These are phyloP conservation scores for Blakeslea trispora DNA, from an alignment of 371 early-diverging fungal species.

Conservation along the genomic window DNA sequence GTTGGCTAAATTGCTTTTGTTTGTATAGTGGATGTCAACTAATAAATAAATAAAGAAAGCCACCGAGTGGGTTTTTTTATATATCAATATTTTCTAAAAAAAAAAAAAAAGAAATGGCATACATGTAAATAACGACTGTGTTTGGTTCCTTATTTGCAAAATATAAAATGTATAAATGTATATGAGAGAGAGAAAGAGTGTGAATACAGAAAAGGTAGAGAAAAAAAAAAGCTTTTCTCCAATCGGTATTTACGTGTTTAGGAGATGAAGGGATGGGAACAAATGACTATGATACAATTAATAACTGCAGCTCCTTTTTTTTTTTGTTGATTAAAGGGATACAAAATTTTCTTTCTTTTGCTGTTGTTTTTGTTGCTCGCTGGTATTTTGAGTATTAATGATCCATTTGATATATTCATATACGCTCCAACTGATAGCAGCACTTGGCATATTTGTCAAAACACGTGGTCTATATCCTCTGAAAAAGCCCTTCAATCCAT, in stretches of 20 bases:
- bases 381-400: slow-evolving; percentile 22
- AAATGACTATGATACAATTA: slow-evolving; percentile 7
- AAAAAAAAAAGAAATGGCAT: not conserved
- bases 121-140: too few species aligned
- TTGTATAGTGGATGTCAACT: slow-evolving; percentile 19
- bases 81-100: not conserved
- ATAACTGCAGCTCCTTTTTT: not conserved
- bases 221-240: too few species aligned
- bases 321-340: too few species aligned
- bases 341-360: slow-evolving; percentile 12
- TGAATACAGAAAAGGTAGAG: too few species aligned
- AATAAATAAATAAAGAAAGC: not conserved
- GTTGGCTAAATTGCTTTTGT: too few species aligned
- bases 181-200: too few species aligned
- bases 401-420: slow-evolving; percentile 88
- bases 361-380: slow-evolving; percentile 9
- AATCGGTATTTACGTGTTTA: too few species aligned
- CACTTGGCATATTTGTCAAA: slow-evolving; percentile 87
- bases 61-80: not conserved
- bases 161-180: too few species aligned
- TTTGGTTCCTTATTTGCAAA: too few species aligned
- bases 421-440: slow-evolving; percentile 94
- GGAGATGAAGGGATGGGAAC: not conserved
- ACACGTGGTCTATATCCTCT: slow-evolving; percentile 85
- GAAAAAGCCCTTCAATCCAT: slow-evolving; percentile 81